Evolutionary conservation across 1,139 yeast genomes (phyloP), one percentile per base, ranked within the genome.

Genomic region (Kodamaea plutei): DNA sequence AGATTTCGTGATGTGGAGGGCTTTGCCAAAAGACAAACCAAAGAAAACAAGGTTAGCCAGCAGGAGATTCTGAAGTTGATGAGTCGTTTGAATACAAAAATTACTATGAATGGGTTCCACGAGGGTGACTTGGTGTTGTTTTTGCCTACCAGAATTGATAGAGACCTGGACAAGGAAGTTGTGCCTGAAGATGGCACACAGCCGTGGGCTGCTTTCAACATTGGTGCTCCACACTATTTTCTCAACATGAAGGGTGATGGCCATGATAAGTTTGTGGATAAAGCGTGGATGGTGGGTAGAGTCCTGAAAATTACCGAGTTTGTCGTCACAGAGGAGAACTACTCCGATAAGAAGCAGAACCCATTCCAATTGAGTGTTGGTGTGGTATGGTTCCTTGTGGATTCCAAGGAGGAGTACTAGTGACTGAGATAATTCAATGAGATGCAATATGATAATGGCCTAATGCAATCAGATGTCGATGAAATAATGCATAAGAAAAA

Each of bases 1-100:
- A 67, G 98, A 38, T 88, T 91, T 49, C 76, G 75, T 37, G 97
- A 89, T 50, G 94, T 89, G 30, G 97, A 91, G 54, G 79, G 82
- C n/a, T 69, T 88, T 44, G 97, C 97, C 1, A 79, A 93, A 48
- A 83, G 79, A 48, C 69, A 85, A 37, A 84, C 89, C 35, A 81
- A 81, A 48, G 96, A 88, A 44, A 80, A 76, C 41, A 76, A 75
- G 44, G 50, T 60, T 30, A 65, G 72, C 34, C 64, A 73, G 33
- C 73, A 71, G 40, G 73, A 71, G 41, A 32, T 66, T 15, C 46
- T 51, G 36, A 50, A 58, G 38, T 41, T 70, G 23, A 51, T 57
- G 25, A 50, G 58, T 28, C 69, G 64, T 33, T 34, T 61, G 6
- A 54, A 58, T 8, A 64, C 69, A 31, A 80, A 81, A 48, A 71